Base-by-base conservation (phyloP, 2,329 filamentous ascomycete species). In the Neonectria magnoliae region DNA sequence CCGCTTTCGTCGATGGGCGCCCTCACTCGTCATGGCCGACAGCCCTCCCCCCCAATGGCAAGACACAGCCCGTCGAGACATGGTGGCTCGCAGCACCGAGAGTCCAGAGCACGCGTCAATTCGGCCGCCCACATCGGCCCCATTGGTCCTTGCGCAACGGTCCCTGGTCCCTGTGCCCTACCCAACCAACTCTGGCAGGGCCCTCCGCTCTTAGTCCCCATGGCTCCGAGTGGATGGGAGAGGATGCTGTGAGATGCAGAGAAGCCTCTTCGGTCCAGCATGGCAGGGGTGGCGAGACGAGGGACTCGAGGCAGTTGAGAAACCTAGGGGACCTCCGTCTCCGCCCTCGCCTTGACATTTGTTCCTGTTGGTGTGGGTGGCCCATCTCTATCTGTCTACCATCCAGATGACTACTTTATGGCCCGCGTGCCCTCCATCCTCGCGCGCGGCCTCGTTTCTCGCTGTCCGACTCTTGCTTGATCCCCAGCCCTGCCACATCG, bases 351-450 rank as follows among this genome's bases (percentile, higher is more conserved):
- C 56, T 68, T 60, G 59, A 63, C 57, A 60, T 61, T 55, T 57
- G 67, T 62, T 57, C 58, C 69, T 45, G 57, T 61, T 41, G 38
- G 31, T 33, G 31, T 33, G 31, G 31, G 31, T 33, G 31, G 31
- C 4, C 31, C 31, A 65, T 71, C 64, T 72, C 64, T 66, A 58
- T 68, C 61, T 53, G 31, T 33, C 31, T 33, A 33, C 31, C n/a
- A 63, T 68, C 60, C 45, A 50, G 45, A 69, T 60, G 70, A 73
- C 71, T 74, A 74, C 71, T 74, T 77, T 73, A 73, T 76, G 68
- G 58, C 64, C 72, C 62, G 57, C 62, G 48, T 64, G 47, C 74
- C 75, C 73, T 71, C 72, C 71, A 65, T 66, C 63, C 67, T 65
- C 68, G 62, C 66, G 71, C 62, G 65, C 42, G 60, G 57, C 45